Evolutionary conservation across 208 protist species (phyloP), one percentile per base, ranked within the genome.

Genomic region (Trypanosoma avium): DNA sequence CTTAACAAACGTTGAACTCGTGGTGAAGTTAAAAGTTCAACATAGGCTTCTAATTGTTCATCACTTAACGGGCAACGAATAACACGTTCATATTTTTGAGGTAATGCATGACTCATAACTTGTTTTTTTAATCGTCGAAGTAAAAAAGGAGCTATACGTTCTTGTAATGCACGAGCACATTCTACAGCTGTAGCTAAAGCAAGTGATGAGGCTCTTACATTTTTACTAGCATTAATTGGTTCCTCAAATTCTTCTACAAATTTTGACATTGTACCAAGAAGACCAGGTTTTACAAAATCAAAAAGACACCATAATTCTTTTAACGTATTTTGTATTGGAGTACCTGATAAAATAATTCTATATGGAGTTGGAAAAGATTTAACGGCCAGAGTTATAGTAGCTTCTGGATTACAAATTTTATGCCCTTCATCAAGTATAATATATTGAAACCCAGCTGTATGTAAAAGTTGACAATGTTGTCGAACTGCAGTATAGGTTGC

Each of bases 291-390:
- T 12, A 99, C 90, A 87, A 99, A 99, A 75, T 99, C 98, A 79
- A 99, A 99, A 9, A 99, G 67, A 29, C 97, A 99, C 98, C 98
- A 99, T 40, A 99, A 81, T 81, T 99, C 99, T 52, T 86, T 93
- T 19, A 99, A 81, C 49, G 96, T 97, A 84, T 99, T 99, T 71
- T 99, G 98, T 32, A 99, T 98, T 3, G 98, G 98, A 27, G 90
- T 96, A 8, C 98, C 99, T 4, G 86, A 95, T 5, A 99, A 68
- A 58, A 99, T 94, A 17, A 99, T 45, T 2, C 98, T 77, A 58
- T 99, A 95, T 17, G 81, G 81, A 22, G 97, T 98, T 26, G 93
- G 65, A 42, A 99, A 90, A 22, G 84, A 82, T 82, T 99, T 99
- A 50, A 81, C 86, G 0, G 92, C 92, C 6, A 98, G 64, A 4